Evolutionary conservation across 805 yeast genomes (phyloP).

Genomic region (Lachancea dasiensis): DNA sequence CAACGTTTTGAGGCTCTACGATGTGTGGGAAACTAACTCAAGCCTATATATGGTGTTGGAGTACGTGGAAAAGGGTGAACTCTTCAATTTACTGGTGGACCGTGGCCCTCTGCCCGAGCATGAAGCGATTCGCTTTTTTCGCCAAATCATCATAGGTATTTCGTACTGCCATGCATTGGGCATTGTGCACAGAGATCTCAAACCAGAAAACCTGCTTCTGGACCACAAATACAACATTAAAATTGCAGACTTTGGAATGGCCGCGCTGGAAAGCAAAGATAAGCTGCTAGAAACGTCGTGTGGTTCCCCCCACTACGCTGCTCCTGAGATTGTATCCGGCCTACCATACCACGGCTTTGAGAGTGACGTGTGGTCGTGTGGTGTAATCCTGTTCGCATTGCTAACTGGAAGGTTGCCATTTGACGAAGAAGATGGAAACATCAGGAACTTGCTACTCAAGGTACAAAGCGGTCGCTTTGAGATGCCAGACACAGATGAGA

Average conservation of each 20-base stretch:
- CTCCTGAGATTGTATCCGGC: conserved; percentile 97
- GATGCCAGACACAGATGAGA: conserved; percentile 70
- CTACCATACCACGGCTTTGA: conserved; percentile 94
- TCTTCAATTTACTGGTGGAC: conserved; percentile 85
- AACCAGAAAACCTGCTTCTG: conserved; percentile 72
- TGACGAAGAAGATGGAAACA: conserved; percentile 80
- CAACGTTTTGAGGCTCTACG: conserved; percentile 71
- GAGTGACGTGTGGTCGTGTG: conserved; percentile 97
- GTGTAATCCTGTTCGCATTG: conserved; percentile 88
- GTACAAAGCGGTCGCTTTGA: conserved; percentile 85
- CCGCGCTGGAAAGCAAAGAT: conserved; percentile 83
- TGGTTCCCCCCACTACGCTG: conserved; percentile 98
- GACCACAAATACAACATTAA: conserved; percentile 86
- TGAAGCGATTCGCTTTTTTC: conserved; percentile 86
- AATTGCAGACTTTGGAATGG: conserved; percentile 99
- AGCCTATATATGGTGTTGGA: conserved; percentile 83
- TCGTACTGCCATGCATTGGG: conserved; percentile 80
- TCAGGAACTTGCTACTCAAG: conserved; percentile 76
- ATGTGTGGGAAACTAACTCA: conserved; percentile 83
- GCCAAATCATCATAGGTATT: conserved; percentile 78
- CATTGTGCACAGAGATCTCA: conserved; percentile 82
- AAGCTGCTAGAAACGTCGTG: conserved; percentile 88
- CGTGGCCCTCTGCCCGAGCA: conserved; percentile 81
- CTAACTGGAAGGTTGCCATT: conserved; percentile 94
- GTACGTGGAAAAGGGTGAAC: conserved; percentile 96